phyloP scores from a whole-genome alignment of 768 basidiomycete genomes.

The Boletellus sp. region DNA sequence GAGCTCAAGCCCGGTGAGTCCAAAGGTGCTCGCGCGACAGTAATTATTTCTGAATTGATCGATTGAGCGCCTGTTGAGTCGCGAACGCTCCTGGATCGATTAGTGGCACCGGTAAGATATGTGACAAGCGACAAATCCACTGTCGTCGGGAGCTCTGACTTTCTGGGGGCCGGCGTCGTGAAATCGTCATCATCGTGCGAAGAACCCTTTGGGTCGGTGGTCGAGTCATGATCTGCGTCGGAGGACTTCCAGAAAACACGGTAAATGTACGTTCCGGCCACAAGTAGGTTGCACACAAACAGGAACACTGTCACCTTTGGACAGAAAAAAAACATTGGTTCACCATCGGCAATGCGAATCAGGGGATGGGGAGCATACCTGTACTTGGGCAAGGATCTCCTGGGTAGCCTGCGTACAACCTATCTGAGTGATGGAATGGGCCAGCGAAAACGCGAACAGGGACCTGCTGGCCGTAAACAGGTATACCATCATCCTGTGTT shows the following conservation, averaged over 20 bases:
- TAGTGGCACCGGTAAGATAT: neutral
- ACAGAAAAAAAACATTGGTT: too few relatives aligned
- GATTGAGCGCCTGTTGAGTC: too few relatives aligned
- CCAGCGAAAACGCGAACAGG: constrained; percentile 4
- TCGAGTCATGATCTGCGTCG: neutral
- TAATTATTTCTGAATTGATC: neutral
- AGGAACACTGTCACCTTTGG: too few relatives aligned
- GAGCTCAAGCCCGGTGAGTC: too few relatives aligned
- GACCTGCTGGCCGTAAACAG: constrained; percentile 11
- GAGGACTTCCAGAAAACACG: neutral
- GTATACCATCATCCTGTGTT: constrained; percentile 15
- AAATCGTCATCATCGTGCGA: constrained; percentile 6
- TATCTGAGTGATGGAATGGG: neutral
- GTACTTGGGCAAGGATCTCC: neutral
- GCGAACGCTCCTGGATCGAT: neutral
- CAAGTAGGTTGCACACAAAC: neutral
- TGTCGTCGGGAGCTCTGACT: neutral
- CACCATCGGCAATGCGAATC: too few relatives aligned
- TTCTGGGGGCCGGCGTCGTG: neutral
- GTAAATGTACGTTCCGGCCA: constrained; percentile 1
- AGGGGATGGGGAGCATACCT: neutral
- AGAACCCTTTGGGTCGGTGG: neutral
- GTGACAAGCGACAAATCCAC: constrained; percentile 1
- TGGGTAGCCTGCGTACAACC: neutral
- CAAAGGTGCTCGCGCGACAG: too few relatives aligned